Evolutionary conservation across 2,329 filamentous ascomycete species (phyloP), one percentile per base, ranked within the genome.

Genomic region (Talaromyces sp.): DNA sequence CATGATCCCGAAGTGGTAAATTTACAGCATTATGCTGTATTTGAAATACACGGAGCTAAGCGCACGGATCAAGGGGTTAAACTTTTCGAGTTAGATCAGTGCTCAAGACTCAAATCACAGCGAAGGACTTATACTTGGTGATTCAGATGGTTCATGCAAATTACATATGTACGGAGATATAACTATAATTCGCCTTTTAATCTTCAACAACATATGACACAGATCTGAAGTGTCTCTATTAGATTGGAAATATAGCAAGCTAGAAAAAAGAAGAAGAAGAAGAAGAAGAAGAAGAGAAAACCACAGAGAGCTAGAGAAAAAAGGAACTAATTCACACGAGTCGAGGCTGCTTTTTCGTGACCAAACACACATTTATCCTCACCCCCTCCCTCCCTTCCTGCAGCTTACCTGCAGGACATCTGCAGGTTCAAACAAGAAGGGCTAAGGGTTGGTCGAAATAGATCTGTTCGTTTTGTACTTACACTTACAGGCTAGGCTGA

Each of bases 391-490:
- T 54, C 61, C 50, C 49, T 56, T 54, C 49, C 49, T 47, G 45
- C 61, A 56, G n/a, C 11, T 43, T 1, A 33, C 6, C 37, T 57
- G 50, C 61, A 49, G 61, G 31, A 57, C 61, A 63, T 25, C 49
- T 57, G 61, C 61, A 57, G 41, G 50, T 35, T 63, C 61, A 56
- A 25, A 22, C 56, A 45, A 54, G 11, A 61, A 62, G 22, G 31
- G 31, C 3, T 10, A 56, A 56, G 19, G 33, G 52, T 35, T 35
- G 17, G 17, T 37, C n/a, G n/a, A 37, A 22, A 39, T 19, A 33
- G 49, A 52, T 33, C 25, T 31, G 49, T 52, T 52, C 49, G 25
- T 33, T 52, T 52, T 52, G 25, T 19, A 33, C 15, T 25, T 31
- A 31, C 19, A 50, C 4, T 31, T 49, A 10, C 17, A 4, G 45